Conservation (phyloP, 2,329 filamentous ascomycete genomes). For the Fusarium sp. region DNA sequence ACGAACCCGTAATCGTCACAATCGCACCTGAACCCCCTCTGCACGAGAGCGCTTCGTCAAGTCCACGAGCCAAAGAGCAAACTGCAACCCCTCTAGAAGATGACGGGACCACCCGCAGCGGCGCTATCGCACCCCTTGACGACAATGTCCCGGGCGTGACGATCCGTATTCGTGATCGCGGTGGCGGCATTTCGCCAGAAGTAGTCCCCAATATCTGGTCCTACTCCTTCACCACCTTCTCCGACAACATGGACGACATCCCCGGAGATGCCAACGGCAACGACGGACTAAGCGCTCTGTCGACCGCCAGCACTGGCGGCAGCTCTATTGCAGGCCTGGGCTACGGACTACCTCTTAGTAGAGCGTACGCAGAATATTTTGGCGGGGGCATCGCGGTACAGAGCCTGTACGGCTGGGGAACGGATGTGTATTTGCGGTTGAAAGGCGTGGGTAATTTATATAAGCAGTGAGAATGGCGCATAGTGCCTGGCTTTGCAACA, state of each 20-base stretch:
- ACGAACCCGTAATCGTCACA: constrained; percentile 88
- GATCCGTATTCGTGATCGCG: constrained; percentile 94
- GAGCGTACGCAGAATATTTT: constrained; percentile 98
- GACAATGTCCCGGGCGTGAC: constrained; percentile 84
- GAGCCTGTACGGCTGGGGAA: constrained; percentile 92
- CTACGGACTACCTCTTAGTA: constrained; percentile 88
- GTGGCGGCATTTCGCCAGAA: constrained; percentile 88
- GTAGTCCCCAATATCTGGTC: constrained; percentile 91
- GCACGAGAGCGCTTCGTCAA: constrained; percentile 41
- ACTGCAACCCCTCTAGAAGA: constrained; percentile 37
- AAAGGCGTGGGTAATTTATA: constrained; percentile 69
- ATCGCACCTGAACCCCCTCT: constrained; percentile 75
- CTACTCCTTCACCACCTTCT: constrained; percentile 96
- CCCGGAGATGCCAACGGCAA: constrained; percentile 53
- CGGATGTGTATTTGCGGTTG: constrained; percentile 72
- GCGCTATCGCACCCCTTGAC: constrained; percentile 65
- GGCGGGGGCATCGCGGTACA: constrained; percentile 95
- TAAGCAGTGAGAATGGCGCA: constrained; percentile 28
- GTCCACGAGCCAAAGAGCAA: constrained; percentile 37
- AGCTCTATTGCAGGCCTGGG: constrained; percentile 92
- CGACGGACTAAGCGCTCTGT: constrained; percentile 76
- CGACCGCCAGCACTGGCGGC: constrained; percentile 73
- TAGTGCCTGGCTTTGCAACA: constrained; percentile 1
- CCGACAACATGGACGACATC: constrained; percentile 60
- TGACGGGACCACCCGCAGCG: constrained; percentile 53